phyloP scores from a whole-genome alignment of 164 flowering plant species.

The Cinnamomum micranthum region DNA sequence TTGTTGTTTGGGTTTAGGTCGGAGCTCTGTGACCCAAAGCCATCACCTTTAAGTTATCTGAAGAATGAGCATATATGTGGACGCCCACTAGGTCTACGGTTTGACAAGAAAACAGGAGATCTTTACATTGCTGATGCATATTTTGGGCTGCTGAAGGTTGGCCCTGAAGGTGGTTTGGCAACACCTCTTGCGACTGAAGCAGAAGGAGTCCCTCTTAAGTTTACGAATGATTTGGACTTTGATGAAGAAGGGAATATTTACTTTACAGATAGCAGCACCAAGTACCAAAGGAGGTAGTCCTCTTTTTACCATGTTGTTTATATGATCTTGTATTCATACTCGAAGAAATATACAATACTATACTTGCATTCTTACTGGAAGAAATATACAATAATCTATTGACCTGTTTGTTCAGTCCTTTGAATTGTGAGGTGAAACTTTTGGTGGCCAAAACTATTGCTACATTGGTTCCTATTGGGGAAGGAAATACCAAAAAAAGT shows the following conservation, averaged over 20 bases:
- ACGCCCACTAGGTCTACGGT: conserved; percentile 87
- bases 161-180: conserved; percentile 93
- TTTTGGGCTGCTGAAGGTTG: conserved; percentile 86
- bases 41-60: conserved; percentile 55
- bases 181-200: conserved; percentile 62
- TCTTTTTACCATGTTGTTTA: neutral
- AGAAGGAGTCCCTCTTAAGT: conserved; percentile 75
- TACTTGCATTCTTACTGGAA: no score
- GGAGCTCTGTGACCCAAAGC: conserved; percentile 64
- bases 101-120: conserved; percentile 83
- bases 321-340: neutral
- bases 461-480: no score
- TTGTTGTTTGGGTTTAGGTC: conserved; percentile 13
- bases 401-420: no score
- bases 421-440: no score
- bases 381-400: no score
- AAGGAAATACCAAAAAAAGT: no score
- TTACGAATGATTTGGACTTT: conserved; percentile 85
- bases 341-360: neutral
- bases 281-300: conserved; percentile 70
- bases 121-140: conserved; percentile 97
- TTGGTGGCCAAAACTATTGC: no score
- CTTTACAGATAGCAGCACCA: conserved; percentile 88
- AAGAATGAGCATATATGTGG: conserved; percentile 94
- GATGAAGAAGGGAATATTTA: conserved; percentile 88